Evolutionary conservation across 2,329 filamentous ascomycete species (phyloP), one percentile per base, ranked within the genome.

Genomic region (Thielaviopsis euricoi): DNA sequence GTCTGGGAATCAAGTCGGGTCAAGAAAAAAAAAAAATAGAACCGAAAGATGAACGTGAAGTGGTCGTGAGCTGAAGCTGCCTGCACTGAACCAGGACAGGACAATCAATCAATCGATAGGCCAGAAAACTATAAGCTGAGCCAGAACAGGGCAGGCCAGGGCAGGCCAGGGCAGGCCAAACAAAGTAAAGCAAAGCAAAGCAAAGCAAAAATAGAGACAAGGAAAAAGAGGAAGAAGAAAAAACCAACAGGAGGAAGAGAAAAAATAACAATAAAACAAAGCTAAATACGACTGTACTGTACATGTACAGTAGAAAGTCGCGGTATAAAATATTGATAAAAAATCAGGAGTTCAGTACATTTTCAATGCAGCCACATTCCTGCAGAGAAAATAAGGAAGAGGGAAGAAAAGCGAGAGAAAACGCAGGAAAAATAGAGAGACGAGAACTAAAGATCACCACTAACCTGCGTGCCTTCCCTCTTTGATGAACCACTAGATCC

Each of bases 221-320:
- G 37, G 52, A 22, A 26, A 40, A 49, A 59, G 57, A 52, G 21
- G 50, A 21, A 51, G 56, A 60, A 55, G 46, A 29, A 54, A 53
- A 51, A 46, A 59, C 43, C 48, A 26, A 15, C 53, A 58, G 50
- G 33, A 50, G 53, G n/a, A n/a, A 40, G 53, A 21, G 50, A 57
- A 53, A 55, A 46, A 33, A 50, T 54, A 6, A 33, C 25, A 40
- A 26, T 54, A 19, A 55, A 22, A 6, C 17, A 33, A 37, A 23
- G 53, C 21, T n/a, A n/a, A n/a, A n/a, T n/a, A n/a, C n/a, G n/a
- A n/a, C n/a, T n/a, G n/a, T n/a, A n/a, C n/a, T n/a, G n/a, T n/a
- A 55, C 6, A 21, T 2, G n/a, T 3, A 22, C 6, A 40, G 2
- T 4, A 26, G 3, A 33, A 33, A 33, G 12, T 33, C 29, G 23